These are phyloP conservation scores for Beauveria scarabaeidicola DNA, from an alignment of 2,329 filamentous ascomycete species.

Conservation along the genomic window DNA sequence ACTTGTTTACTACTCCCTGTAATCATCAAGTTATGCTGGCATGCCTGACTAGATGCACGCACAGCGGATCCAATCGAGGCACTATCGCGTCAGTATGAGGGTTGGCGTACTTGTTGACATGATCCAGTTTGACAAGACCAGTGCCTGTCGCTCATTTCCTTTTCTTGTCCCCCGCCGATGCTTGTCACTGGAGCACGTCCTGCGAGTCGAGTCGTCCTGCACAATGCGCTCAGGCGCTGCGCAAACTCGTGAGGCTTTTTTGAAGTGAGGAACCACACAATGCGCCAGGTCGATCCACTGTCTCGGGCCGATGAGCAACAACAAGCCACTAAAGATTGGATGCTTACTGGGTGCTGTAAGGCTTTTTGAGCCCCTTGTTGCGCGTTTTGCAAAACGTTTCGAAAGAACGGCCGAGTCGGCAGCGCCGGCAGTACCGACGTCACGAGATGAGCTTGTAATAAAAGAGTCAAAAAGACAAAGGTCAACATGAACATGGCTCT, in stretches of 20 bases:
- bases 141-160: background rate
- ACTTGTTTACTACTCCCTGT: too few species aligned
- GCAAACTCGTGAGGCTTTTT: conserved; percentile 3
- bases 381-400: background rate
- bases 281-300: conserved; percentile 2
- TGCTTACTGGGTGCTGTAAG: background rate
- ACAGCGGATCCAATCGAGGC: background rate
- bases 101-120: background rate
- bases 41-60: background rate
- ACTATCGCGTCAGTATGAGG: background rate
- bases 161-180: background rate
- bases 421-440: too few species aligned
- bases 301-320: conserved; percentile 6
- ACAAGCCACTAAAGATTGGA: conserved; percentile 6
- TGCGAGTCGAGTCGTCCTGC: background rate
- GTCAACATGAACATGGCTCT: background rate
- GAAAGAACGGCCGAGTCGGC: background rate
- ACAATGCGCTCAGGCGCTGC: background rate
- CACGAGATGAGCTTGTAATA: too few species aligned
- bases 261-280: conserved; percentile 3
- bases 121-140: background rate
- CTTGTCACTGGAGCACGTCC: background rate
- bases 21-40: background rate
- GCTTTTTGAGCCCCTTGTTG: background rate
- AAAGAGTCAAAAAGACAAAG: background rate